These are phyloP conservation scores for Lagenidium sp. DNA, from an alignment of 352 stramenopile genomes.

Conservation along the genomic window DNA sequence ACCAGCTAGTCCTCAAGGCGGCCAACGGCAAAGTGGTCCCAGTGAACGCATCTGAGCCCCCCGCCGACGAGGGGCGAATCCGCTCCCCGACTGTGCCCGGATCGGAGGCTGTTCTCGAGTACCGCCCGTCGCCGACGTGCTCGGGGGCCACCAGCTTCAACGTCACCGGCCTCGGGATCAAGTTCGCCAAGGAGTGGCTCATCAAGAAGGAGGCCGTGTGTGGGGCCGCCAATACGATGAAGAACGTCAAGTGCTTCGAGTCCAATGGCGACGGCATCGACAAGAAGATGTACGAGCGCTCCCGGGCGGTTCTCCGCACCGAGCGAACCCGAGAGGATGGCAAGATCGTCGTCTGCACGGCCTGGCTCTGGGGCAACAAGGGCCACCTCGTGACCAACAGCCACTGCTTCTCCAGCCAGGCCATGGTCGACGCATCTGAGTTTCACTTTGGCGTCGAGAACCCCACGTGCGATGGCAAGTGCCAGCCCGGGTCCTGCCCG, in stretches of 20 bases:
- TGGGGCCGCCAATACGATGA: slow-evolving; percentile 38
- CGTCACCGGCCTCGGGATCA: slow-evolving; percentile 5
- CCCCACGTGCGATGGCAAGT: slow-evolving; percentile 22
- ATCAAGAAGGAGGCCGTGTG: slow-evolving; percentile 40
- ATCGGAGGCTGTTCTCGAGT: slow-evolving; percentile 29
- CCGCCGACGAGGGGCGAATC: slow-evolving; percentile 14
- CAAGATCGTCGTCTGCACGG: slow-evolving; percentile 50
- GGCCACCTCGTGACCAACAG: slow-evolving; percentile 65
- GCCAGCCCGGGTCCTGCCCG: slow-evolving; percentile 18
- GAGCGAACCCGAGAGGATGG: slow-evolving; percentile 35
- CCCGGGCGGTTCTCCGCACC: slow-evolving; percentile 36
- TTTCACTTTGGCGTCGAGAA: slow-evolving; percentile 22
- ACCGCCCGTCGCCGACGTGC: slow-evolving; percentile 19
- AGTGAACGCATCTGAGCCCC: slow-evolving; percentile 13
- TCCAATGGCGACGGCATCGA: slow-evolving; percentile 16
- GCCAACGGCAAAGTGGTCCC: slow-evolving; percentile 20
- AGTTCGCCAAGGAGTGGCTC: slow-evolving; percentile 20
- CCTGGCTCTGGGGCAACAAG: slow-evolving; percentile 50
- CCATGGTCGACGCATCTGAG: slow-evolving; percentile 27
- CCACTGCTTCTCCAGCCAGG: slow-evolving; percentile 33
- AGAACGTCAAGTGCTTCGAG: slow-evolving; percentile 39
- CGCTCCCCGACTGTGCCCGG: slow-evolving; percentile 22
- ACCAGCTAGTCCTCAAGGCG: slow-evolving; percentile 27
- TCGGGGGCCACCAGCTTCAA: slow-evolving; percentile 21
- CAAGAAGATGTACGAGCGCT: slow-evolving; percentile 26